Conservation (phyloP, 257 asterid genomes). For the Dorcoceras hygrometricum region DNA sequence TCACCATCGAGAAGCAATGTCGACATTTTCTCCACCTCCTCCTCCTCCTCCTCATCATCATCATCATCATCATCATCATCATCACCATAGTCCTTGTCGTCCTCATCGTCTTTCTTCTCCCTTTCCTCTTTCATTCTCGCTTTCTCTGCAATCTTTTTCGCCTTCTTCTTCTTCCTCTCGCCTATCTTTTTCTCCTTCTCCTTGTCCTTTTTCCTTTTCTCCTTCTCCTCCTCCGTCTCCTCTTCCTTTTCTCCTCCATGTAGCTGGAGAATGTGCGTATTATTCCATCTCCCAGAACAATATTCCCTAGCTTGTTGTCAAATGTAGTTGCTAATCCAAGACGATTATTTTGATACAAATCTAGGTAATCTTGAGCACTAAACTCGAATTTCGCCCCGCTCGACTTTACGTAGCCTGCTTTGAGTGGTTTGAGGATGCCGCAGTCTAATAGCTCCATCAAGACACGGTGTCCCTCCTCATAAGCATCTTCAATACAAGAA, state of each 20-base stretch:
- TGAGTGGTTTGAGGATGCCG: slow-evolving; percentile 34
- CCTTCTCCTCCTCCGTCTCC: not conserved
- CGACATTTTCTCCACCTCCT: slow-evolving; percentile 6
- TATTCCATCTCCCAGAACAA: slow-evolving; percentile 32
- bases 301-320: slow-evolving; percentile 32
- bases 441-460: slow-evolving; percentile 40
- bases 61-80: too few species aligned
- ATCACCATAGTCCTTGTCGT: too few species aligned
- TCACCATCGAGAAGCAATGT: slow-evolving; percentile 34
- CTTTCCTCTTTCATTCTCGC: too few species aligned
- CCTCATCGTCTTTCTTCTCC: too few species aligned
- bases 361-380: slow-evolving; percentile 17
- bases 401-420: slow-evolving; percentile 23
- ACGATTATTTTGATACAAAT: slow-evolving; percentile 10
- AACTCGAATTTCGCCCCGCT: slow-evolving; percentile 12
- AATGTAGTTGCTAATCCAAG: slow-evolving; percentile 37
- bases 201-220: not conserved
- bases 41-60: too few species aligned
- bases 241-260: not conserved
- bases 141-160: too few species aligned
- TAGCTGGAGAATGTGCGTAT: slow-evolving; percentile 22
- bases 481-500: slow-evolving; percentile 26
- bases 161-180: too few species aligned
- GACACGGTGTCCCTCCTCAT: slow-evolving; percentile 26
- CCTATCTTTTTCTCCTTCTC: not conserved